Conservation (phyloP, 257 asterid genomes). For the Mentha longifolia region DNA sequence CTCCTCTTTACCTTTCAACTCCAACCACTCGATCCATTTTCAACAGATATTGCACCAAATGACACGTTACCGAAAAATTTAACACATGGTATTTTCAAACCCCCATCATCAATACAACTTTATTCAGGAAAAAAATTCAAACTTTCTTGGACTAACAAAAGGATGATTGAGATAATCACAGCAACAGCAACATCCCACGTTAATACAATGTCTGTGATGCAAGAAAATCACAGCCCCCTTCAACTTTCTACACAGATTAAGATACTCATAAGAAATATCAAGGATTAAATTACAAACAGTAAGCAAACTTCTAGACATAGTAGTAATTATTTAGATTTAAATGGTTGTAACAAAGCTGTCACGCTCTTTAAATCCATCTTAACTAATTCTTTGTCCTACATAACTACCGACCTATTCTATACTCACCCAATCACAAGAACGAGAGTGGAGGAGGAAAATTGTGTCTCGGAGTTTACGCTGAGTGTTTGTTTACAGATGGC, state of each 20-base stretch:
- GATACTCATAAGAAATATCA: background rate
- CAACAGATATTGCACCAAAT: conserved; percentile 31
- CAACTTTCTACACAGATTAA: conserved; percentile 16
- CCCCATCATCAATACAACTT: conserved; percentile 1
- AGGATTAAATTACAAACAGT: background rate
- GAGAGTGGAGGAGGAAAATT: too few species aligned
- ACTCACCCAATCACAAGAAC: background rate
- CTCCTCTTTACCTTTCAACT: conserved; percentile 20
- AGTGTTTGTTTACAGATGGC: conserved; percentile 48
- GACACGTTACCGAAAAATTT: conserved; percentile 15
- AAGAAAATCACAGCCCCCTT: conserved; percentile 33
- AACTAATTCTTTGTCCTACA: conserved; percentile 36
- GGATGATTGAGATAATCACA: conserved; percentile 11
- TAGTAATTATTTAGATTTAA: too few species aligned
- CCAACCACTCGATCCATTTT: conserved; percentile 37
- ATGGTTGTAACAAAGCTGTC: conserved; percentile 36
- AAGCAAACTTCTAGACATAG: background rate
- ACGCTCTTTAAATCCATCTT: conserved; percentile 16
- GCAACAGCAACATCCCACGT: conserved; percentile 31
- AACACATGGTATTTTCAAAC: conserved; percentile 31
- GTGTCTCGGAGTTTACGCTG: conserved; percentile 46
- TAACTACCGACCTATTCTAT: background rate
- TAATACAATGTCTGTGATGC: conserved; percentile 34
- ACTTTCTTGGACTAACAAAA: conserved; percentile 40
- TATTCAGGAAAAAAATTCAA: background rate